A percentile compares a stretch with the other conserved stretches of the same genome.
These are phyloP conservation scores for Rubia tinctorum DNA, from an alignment of 305 asterid species.

Conservation along the genomic window DNA sequence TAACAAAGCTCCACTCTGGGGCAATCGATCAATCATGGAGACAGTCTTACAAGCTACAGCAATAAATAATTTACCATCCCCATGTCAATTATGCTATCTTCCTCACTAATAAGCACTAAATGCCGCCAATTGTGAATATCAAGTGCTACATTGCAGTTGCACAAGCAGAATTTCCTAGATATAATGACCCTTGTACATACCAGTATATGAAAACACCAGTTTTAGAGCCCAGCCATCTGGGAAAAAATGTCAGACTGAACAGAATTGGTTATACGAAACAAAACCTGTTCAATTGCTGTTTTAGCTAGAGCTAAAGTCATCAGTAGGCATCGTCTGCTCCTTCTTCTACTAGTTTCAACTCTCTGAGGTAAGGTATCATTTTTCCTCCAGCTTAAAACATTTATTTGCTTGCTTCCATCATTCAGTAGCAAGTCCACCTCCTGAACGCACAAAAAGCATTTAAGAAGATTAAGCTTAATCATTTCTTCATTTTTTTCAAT, in stretches of 20 bases:
- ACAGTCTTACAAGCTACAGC: neutral
- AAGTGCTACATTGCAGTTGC: neutral
- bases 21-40: neutral
- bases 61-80: neutral
- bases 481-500: neutral
- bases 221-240: neutral
- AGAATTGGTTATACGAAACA: neutral
- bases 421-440: constrained; percentile 97
- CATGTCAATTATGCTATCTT: neutral
- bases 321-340: constrained; percentile 95
- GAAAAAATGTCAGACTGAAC: neutral
- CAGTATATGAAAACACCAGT: neutral
- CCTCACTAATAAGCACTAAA: neutral
- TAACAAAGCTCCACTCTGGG: neutral
- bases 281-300: constrained; percentile 82
- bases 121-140: neutral
- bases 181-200: neutral
- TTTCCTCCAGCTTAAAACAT: constrained; percentile 89
- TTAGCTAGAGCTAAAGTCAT: constrained; percentile 95
- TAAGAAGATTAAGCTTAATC: neutral
- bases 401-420: constrained; percentile 98
- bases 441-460: constrained; percentile 39
- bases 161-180: neutral
- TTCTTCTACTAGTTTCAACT: constrained; percentile 97
- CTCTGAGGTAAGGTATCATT: constrained; percentile 67